phyloP scores from a whole-genome alignment of 2,329 filamentous ascomycete species.

The Beauveria asiatica region DNA sequence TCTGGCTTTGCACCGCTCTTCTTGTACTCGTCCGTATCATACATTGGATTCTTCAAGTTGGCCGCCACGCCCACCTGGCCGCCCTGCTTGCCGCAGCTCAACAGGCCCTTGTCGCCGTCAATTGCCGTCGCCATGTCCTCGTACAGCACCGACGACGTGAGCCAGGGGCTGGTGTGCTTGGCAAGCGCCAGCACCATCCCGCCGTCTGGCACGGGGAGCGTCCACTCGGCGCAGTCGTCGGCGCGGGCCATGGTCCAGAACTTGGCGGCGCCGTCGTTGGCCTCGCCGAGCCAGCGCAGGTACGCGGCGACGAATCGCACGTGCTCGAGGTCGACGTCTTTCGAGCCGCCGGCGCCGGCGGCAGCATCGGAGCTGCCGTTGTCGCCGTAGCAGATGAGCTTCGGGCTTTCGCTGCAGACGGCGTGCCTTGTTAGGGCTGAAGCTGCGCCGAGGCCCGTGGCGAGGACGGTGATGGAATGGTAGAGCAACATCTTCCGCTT shows the following conservation, averaged over 20 bases:
- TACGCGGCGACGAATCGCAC: conserved; percentile 15
- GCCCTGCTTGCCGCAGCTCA: background rate
- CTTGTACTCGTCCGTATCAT: conserved; percentile 17
- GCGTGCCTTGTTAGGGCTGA: background rate
- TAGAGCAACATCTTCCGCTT: background rate
- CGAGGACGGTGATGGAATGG: background rate
- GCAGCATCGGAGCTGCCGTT: too few relatives aligned
- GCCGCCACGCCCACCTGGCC: background rate
- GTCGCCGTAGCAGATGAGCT: background rate
- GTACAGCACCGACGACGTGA: conserved; percentile 18
- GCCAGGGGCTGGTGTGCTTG: conserved; percentile 17
- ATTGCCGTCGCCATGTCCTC: conserved; percentile 21
- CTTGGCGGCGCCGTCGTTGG: conserved; percentile 3
- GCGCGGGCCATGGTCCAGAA: conserved; percentile 15
- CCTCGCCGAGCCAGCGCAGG: conserved; percentile 11
- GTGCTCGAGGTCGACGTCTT: conserved; percentile 6
- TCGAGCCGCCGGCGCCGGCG: background rate
- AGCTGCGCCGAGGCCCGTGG: background rate
- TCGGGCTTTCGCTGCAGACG: background rate
- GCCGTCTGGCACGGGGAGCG: conserved; percentile 7
- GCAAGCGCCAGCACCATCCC: conserved; percentile 16
- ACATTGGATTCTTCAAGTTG: background rate
- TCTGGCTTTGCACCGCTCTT: conserved; percentile 14
- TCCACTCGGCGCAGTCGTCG: conserved; percentile 19
- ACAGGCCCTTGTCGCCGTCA: background rate